phyloP scores from a whole-genome alignment of 805 yeast genomes.

The Ogataea methanolica region DNA sequence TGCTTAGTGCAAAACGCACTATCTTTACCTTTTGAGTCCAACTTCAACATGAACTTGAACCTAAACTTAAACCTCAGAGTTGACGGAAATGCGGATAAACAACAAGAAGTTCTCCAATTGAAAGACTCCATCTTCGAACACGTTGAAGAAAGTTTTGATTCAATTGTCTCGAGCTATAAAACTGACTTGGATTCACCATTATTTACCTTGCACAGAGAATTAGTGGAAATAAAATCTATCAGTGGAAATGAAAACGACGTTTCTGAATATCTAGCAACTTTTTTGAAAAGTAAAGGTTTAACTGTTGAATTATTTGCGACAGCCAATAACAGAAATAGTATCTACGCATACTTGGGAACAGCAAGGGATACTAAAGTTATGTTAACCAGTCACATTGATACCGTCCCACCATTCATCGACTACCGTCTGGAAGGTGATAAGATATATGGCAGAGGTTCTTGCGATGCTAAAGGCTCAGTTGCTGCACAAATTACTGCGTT shows the following conservation, averaged over 20 bases:
- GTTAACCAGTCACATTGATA: constrained; percentile 64
- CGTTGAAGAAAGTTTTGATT: background rate
- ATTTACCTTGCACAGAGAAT: constrained; percentile 30
- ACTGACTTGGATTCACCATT: constrained; percentile 4
- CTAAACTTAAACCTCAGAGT: background rate
- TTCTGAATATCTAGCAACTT: constrained; percentile 34
- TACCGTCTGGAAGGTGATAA: constrained; percentile 43
- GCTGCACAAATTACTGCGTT: constrained; percentile 57
- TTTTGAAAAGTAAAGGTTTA: constrained; percentile 39
- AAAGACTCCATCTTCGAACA: too few relatives aligned
- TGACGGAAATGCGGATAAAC: background rate
- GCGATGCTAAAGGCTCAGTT: constrained; percentile 70
- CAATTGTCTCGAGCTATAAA: too few relatives aligned
- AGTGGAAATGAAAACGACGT: constrained; percentile 34
- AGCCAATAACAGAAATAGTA: constrained; percentile 37
- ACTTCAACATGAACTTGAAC: background rate
- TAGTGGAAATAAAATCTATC: constrained; percentile 33
- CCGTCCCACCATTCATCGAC: constrained; percentile 63
- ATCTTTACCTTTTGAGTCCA: background rate
- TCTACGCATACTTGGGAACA: constrained; percentile 52
- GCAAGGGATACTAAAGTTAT: constrained; percentile 43
- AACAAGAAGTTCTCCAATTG: background rate
- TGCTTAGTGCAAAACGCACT: background rate
- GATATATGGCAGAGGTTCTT: constrained; percentile 63
- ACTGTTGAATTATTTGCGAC: constrained; percentile 46